Evolutionary conservation across 495 filamentous ascomycete species (phyloP).

Genomic region (Aspergillus campestris): DNA sequence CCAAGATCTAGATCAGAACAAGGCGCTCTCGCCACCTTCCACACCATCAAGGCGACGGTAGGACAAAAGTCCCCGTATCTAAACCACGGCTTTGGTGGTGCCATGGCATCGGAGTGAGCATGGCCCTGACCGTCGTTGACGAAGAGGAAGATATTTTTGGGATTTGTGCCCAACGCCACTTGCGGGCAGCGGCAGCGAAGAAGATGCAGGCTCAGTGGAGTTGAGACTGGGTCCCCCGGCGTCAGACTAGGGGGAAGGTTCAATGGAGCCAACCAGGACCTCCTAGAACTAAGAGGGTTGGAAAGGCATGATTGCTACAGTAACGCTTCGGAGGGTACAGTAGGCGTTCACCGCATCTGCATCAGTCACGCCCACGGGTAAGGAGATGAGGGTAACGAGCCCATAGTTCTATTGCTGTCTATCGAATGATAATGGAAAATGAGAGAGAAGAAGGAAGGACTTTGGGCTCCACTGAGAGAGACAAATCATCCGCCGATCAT

Average conservation of each 20-base stretch:
- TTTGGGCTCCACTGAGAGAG: slow-evolving; percentile 1
- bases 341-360: no score
- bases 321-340: no score
- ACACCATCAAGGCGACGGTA: no score
- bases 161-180: slow-evolving; percentile 34
- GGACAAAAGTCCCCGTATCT: no score
- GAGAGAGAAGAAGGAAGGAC: slow-evolving; percentile 1
- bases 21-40: no score
- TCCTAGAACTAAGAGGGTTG: background rate
- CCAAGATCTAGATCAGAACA: no score
- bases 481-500: slow-evolving; percentile 16
- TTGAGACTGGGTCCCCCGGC: slow-evolving; percentile 9
- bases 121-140: no score
- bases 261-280: slow-evolving; percentile 5
- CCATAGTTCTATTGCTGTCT: no score
- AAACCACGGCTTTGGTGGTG: no score
- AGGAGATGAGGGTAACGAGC: no score
- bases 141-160: background rate
- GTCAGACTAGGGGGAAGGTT: slow-evolving; percentile 1
- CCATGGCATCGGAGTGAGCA: no score
- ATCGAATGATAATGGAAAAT: background rate
- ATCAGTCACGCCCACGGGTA: no score
- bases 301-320: background rate
- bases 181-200: slow-evolving; percentile 26
- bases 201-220: slow-evolving; percentile 20